Conservation (phyloP, 1,139 yeast species). For the Yamadazyma jaroonii region DNA sequence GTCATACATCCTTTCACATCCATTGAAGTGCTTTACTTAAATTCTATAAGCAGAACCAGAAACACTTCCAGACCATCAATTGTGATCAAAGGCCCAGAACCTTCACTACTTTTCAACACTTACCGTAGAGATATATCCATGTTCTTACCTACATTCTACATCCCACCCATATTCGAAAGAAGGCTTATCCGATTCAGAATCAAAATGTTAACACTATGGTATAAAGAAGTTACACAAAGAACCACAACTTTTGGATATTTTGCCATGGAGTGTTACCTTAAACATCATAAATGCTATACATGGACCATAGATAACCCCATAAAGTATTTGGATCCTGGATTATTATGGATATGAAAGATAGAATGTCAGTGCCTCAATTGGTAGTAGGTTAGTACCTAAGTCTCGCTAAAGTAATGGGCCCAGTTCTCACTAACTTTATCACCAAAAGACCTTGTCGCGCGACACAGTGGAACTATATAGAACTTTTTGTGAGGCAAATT, state of each 20-base stretch:
- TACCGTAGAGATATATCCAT: neutral
- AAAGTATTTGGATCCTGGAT: neutral
- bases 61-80: neutral
- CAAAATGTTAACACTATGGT: neutral
- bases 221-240: neutral
- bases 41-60: neutral
- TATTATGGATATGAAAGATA: too few relatives aligned
- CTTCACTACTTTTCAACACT: neutral
- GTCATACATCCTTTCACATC: slow-evolving; percentile 1
- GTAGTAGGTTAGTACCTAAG: too few relatives aligned
- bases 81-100: neutral
- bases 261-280: too few relatives aligned
- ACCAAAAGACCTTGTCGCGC: too few relatives aligned
- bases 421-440: too few relatives aligned
- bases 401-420: too few relatives aligned
- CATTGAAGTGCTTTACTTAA: neutral
- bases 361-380: too few relatives aligned
- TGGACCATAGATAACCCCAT: neutral
- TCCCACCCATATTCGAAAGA: slow-evolving; percentile 1
- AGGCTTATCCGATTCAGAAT: neutral
- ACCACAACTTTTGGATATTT: too few relatives aligned
- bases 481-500: too few relatives aligned
- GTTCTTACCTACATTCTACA: neutral
- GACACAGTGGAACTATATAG: too few relatives aligned
- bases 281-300: neutral